Evolutionary conservation across 2,329 filamentous ascomycete genomes (phyloP).

Genomic region (Aspergillus felis): DNA sequence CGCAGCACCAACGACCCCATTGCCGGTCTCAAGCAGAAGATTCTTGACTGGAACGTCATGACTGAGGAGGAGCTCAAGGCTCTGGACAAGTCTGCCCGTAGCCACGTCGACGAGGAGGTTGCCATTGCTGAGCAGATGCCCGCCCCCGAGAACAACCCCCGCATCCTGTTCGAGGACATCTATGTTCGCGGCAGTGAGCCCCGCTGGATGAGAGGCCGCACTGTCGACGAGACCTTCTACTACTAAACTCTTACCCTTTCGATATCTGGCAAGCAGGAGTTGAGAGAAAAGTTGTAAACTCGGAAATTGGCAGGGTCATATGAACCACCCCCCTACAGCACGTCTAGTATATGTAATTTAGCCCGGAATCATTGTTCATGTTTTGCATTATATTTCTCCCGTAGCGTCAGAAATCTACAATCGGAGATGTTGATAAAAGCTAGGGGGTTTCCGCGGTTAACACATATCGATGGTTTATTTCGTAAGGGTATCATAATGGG

Average conservation of each 20-base stretch:
- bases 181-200: constrained; percentile 88
- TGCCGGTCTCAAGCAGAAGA: constrained; percentile 95
- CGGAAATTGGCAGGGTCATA: constrained; percentile 15
- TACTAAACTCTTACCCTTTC: constrained; percentile 43
- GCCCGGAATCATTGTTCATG: constrained; percentile 28
- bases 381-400: constrained; percentile 24
- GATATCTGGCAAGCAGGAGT: constrained; percentile 3
- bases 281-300: neutral
- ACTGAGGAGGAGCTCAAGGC: constrained; percentile 93
- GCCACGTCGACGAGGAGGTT: constrained; percentile 83
- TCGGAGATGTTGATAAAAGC: constrained; percentile 9
- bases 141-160: constrained; percentile 68
- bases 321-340: constrained; percentile 21
- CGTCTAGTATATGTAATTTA: constrained; percentile 37
- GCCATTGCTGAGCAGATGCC: constrained; percentile 85
- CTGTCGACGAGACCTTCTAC: constrained; percentile 89
- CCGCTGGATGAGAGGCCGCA: constrained; percentile 79
- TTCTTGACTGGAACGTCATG: constrained; percentile 89
- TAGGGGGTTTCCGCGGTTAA: neutral
- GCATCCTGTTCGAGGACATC: constrained; percentile 94
- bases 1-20: constrained; percentile 98
- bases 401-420: constrained; percentile 24
- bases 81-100: constrained; percentile 90
- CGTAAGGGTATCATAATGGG: constrained; percentile 19
- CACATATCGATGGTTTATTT: neutral